Base-by-base conservation (phyloP, 768 basidiomycete genomes). In the Dendrothele bispora region DNA sequence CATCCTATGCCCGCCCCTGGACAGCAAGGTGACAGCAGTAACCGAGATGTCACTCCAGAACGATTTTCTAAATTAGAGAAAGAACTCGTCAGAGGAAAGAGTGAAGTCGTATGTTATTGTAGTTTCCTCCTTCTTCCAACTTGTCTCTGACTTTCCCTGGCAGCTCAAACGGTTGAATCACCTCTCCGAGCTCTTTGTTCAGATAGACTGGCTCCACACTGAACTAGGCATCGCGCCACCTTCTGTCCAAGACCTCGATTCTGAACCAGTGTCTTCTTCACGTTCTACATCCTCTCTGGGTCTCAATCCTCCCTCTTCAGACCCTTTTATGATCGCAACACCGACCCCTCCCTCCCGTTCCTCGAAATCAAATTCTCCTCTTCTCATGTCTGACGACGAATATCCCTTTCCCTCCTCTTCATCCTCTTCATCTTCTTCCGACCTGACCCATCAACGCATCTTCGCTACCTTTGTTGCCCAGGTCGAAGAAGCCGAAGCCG, bases 31-130 rank as follows among this genome's bases (percentile, higher is more conserved):
- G 52, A 69, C 3, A 52, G 56, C 35, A 69, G 77, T 5, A 74
- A 79, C 57, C 73, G 79, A 20, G 88, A 94, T 56, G 88, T 93
- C 14, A 85, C 83, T 10, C 84, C 87, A 0, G 91, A 93, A 54
- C 78, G 88, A 11, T 90, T 95, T 59, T 75, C 81, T 38, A 84
- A 73, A 56, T 70, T 95, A 5, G 90, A 94, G 72, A 86, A 88
- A 61, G 91, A 94, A 58, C 77, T 93, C 15, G 83, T 88, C 8
- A 74, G 86, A 44, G 91, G 89, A 10, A 92, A 92, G 65, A 78
- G 79, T n/a, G 92, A 95, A 78, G 77, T 91, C 45, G 88, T 91
- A 56, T 59, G 88, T n/a, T n/a, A n/a, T n/a, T 73, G 25, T n/a
- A 32, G 25, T 51, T 34, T 45, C 43, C 43, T 32, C n/a, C 22